Base-by-base conservation (phyloP, 768 basidiomycete species). In the Tylopilus vinaceipallidus region DNA sequence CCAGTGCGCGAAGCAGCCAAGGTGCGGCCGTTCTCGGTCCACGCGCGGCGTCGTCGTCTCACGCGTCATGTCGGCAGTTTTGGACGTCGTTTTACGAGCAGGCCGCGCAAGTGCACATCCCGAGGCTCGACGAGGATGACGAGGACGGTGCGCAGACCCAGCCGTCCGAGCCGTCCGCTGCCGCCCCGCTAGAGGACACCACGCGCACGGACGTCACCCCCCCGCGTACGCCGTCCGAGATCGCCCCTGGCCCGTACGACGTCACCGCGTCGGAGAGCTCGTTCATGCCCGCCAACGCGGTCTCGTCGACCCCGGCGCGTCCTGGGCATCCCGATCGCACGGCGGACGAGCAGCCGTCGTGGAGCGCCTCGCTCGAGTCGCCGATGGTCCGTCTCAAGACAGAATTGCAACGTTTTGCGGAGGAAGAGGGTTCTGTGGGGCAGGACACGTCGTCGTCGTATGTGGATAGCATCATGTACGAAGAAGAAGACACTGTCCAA, bases 21-120 rank as follows among this genome's bases (percentile, higher is more conserved):
- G 75, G 95, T 92, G 41, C 16, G 41, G 4, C 6, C 6, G 4
- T 4, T 6, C 19, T 19, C 29, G 7, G 19, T 13, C 11, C 17
- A 5, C 0, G 5, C 17, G 24, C 17, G 11, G 3, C 7, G n/a
- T 36, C 42, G 10, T 22, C 22, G 6, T 40, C 30, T 39, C 37
- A 38, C 17, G 9, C 41, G 2, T 42, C 23, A 1, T 24, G 17
- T 39, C 4, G 22, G 0, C 59, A 95, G 95, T 98, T 98, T 66
- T 98, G 95, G 95, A 86, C 86, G 4, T 87, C 90, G 0, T 98
- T 99, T 75, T 98, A 94, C 63, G 94, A 98, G 62, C 82, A 88
- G 51, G 92, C 94, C 9, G 95, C 95, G 4, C 86, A 91, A 58
- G 86, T 93, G 24, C 82, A 85, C 34, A 86, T 94, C 37, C 84